Evolutionary conservation across 2,329 filamentous ascomycete genomes (phyloP), one percentile per base, ranked within the genome.

Genomic region (Lasiodiplodia citricola): DNA sequence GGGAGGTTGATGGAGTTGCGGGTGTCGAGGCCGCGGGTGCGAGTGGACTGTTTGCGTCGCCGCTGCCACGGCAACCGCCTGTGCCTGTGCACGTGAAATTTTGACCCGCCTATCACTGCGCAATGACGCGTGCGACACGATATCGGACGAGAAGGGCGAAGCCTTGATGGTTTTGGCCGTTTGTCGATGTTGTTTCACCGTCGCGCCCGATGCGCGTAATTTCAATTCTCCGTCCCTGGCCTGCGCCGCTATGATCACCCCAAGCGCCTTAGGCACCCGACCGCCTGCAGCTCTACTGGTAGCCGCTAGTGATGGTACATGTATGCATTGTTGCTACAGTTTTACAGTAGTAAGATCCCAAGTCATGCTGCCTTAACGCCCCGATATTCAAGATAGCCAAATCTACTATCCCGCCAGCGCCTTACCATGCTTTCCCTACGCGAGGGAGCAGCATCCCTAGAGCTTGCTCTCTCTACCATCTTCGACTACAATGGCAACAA

Each of bases 401-500:
- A 31, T 66, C 51, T 55, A 66, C 63, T 21, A 23, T 66, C 13
- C 51, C 35, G 16, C 63, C 31, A 31, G 63, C 63, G 63, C 63
- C 63, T 56, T 56, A 8, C 63, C n/a, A 66, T 66, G 63, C 50
- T 56, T 56, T 52, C 31, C 47, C 62, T 13, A 21, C 4, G 31
- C n/a, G 7, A 11, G 14, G 10, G 8, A 37, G 10, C 62, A 21
- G 4, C 25, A 18, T 35, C 51, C 58, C 28, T 56, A 64, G 18
- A 64, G 60, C 47, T 64, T 64, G 47, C 47, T 38, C 16, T 64
- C 60, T 52, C 63, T 56, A 25, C 65, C 65, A 10, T 67, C 65
- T 28, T 68, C 67, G n/a, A 68, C 73, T 41, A 79, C 79, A 18
- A 80, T 72, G 38, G 90, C 88, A 16, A 94, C 90, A 63, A 99